Percentiles rank a stretch among this genome's conserved stretches.
phyloP scores from a whole-genome alignment of 23 red algal genomes.

The Pyropia yezoensis region DNA sequence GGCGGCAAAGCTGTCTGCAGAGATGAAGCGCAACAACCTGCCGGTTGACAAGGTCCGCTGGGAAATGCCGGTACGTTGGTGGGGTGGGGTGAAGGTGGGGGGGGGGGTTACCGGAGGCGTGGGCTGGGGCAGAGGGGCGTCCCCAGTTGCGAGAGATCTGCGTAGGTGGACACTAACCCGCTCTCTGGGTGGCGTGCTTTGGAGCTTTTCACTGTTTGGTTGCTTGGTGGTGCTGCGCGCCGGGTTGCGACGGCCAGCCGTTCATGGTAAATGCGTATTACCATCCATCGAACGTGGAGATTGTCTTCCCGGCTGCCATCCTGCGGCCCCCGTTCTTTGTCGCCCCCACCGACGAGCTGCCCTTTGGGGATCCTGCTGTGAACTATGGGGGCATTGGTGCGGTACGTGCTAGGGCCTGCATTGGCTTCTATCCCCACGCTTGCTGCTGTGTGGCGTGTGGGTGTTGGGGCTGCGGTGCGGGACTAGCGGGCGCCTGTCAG shows the following conservation, averaged over 20 bases:
- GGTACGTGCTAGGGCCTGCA: slow-evolving; percentile 30
- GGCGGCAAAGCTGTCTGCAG: slow-evolving; percentile 13
- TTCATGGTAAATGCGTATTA: slow-evolving; percentile 90
- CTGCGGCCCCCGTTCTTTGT: slow-evolving; percentile 84
- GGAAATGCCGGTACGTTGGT: neutral
- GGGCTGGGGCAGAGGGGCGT: no score
- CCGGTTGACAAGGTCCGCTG: slow-evolving; percentile 44
- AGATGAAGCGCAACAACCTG: slow-evolving; percentile 44
- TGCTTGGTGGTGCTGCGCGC: no score
- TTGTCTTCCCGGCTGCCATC: slow-evolving; percentile 84
- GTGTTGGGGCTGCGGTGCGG: no score
- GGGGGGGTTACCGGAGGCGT: no score
- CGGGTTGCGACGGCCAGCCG: slow-evolving; percentile 9
- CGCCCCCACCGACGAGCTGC: slow-evolving; percentile 22
- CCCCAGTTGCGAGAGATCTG: no score
- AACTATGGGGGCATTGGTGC: slow-evolving; percentile 90
- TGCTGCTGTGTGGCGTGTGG: no score
- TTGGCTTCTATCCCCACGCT: no score
- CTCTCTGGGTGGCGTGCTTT: no score
- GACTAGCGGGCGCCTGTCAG: no score
- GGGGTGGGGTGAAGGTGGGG: no score
- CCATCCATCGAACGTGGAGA: slow-evolving; percentile 58
- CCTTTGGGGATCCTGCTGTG: slow-evolving; percentile 64
- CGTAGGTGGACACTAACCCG: no score
- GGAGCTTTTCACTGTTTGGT: no score